phyloP scores from a whole-genome alignment of 805 yeast genomes.

The Jamesozyma spencerorum region DNA sequence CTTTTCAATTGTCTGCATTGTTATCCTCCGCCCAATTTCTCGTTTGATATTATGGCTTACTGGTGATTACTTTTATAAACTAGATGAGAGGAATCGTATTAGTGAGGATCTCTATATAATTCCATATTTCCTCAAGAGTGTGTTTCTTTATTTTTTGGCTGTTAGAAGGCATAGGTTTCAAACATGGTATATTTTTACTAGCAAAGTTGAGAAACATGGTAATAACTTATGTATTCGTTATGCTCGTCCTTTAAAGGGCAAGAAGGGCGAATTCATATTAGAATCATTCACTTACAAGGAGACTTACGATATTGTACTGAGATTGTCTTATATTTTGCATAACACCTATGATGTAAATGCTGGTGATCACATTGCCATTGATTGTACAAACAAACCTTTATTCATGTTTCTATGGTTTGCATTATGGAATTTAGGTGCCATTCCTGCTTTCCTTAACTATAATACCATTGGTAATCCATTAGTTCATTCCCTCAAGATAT shows the following conservation, averaged over 20 bases:
- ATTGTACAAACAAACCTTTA: slow-evolving; percentile 75
- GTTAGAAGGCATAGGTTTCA: slow-evolving; percentile 33
- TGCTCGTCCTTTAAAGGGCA: slow-evolving; percentile 32
- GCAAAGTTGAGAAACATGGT: slow-evolving; percentile 40
- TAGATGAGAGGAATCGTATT: slow-evolving; percentile 30
- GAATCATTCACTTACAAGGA: slow-evolving; percentile 63
- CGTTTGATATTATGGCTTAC: slow-evolving; percentile 6
- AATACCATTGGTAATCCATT: slow-evolving; percentile 66
- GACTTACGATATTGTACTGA: slow-evolving; percentile 53
- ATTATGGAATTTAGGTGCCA: slow-evolving; percentile 84
- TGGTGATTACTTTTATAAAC: slow-evolving; percentile 11
- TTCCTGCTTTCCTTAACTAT: slow-evolving; percentile 79
- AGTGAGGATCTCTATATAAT: slow-evolving; percentile 46
- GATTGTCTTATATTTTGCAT: slow-evolving; percentile 56
- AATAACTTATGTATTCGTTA: slow-evolving; percentile 53
- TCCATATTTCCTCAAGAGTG: slow-evolving; percentile 35
- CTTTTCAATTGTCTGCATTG: slow-evolving; percentile 11
- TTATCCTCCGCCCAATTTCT: slow-evolving; percentile 11
- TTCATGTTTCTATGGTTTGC: slow-evolving; percentile 76
- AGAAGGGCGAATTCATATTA: slow-evolving; percentile 49
- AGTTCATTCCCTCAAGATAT: slow-evolving; percentile 67
- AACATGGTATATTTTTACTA: slow-evolving; percentile 64
- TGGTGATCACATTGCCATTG: slow-evolving; percentile 64
- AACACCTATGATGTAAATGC: slow-evolving; percentile 54
- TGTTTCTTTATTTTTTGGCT: slow-evolving; percentile 32